phyloP scores from a whole-genome alignment of 495 filamentous ascomycete genomes.

The Podospora sp. region DNA sequence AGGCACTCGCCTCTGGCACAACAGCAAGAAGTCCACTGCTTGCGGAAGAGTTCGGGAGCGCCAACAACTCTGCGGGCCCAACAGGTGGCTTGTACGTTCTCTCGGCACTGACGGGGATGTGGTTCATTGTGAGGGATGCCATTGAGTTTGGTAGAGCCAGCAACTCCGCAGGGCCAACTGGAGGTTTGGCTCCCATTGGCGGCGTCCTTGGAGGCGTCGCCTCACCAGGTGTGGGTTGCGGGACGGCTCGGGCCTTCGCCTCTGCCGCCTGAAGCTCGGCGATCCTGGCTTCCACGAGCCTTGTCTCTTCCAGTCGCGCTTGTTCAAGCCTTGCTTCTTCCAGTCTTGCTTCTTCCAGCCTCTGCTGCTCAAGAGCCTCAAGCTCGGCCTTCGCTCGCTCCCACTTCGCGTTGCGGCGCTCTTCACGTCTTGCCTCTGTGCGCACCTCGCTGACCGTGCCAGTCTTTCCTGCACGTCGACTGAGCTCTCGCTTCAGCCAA shows the following conservation, averaged over 20 bases:
- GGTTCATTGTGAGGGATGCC: not conserved
- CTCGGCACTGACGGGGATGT: not conserved
- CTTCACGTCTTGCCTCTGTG: slow-evolving; percentile 74
- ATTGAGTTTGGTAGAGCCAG: slow-evolving; percentile 32
- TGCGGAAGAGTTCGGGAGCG: slow-evolving; percentile 36
- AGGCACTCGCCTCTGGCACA: slow-evolving; percentile 30
- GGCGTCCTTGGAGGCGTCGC: not conserved
- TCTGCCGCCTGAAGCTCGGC: not conserved
- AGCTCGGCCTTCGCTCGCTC: slow-evolving; percentile 84
- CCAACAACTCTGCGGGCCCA: slow-evolving; percentile 35
- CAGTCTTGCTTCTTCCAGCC: slow-evolving; percentile 60
- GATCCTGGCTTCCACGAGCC: not conserved
- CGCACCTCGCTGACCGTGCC: slow-evolving; percentile 68
- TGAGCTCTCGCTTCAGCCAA: slow-evolving; percentile 84
- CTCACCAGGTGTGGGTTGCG: not conserved
- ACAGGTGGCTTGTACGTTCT: slow-evolving; percentile 25
- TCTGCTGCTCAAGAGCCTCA: slow-evolving; percentile 73
- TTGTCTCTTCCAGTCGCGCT: not conserved
- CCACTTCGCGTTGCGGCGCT: slow-evolving; percentile 82
- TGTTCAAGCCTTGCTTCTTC: not conserved
- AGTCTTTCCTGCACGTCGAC: slow-evolving; percentile 60
- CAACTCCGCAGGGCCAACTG: slow-evolving; percentile 36
- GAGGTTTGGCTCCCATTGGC: slow-evolving; percentile 11
- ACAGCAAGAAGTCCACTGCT: slow-evolving; percentile 5
- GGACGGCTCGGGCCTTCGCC: not conserved